Evolutionary conservation across 257 asterid genomes (phyloP), one percentile per base, ranked within the genome.

Genomic region (Lycium ferocissimum): DNA sequence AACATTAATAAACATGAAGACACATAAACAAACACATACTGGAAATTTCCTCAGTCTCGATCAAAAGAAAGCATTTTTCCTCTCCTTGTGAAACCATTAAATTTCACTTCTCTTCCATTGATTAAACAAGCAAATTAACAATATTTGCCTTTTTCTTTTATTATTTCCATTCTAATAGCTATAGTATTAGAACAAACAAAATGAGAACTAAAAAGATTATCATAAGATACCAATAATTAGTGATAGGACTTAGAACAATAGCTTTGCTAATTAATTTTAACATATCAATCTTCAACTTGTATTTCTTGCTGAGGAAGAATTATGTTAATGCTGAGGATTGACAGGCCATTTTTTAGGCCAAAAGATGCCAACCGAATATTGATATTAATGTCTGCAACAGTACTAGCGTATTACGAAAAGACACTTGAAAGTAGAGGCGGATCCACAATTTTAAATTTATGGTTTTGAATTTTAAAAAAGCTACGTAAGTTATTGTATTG

Each of bases 171-270:
- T 33, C n/a, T 2, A 33, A 33, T n/a, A n/a, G n/a, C n/a, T n/a
- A n/a, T n/a, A n/a, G n/a, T n/a, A n/a, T 69, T 33, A 37, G 47
- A 37, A 69, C 76, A 69, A 26, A 26, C 33, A 69, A 8, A 71
- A 4, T 38, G 56, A 71, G 17, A 43, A 18, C 43, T 35, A 18
- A 18, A 71, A 56, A 18, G 37, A 72, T 72, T 43, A 8, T 72
- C 37, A 18, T 72, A 72, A 72, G 80, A 72, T 43, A 72, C 37
- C 57, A n/a, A 72, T 43, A 72, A 72, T n/a, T 72, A 43, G 78
- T 70, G 78, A 70, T 70, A 26, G 78, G 53, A 70, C 33, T 70
- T 7, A 8, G 76, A 69, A 69, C 76, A 69, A 37, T 14, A 26
- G 45, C 45, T 40, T 40, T 40, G 45, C 6, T 40, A 38, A 22